Evolutionary conservation across 129 eudicot species (phyloP), one percentile per base, ranked within the genome.

Genomic region (Dittrichia graveolens): DNA sequence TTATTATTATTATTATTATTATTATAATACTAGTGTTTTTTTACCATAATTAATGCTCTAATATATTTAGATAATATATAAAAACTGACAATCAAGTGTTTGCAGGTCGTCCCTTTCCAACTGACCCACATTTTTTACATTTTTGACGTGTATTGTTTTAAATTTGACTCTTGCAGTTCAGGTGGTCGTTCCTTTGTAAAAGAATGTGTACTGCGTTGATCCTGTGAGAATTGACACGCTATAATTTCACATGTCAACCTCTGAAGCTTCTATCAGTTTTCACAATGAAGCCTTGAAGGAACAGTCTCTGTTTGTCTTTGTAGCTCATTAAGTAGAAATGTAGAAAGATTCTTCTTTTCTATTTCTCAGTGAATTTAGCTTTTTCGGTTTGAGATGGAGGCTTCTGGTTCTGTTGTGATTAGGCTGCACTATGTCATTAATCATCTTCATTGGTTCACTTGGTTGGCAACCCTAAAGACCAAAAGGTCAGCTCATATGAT

Each of bases 101-200:
- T 24, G 31, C 31, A 2, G 31, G 31, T 24, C 2, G 31, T 24
- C 31, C 31, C 31, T 24, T 24, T 24, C 31, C 31, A 24, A 24
- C 31, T 2, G 31, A 24, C 31, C 31, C 31, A 24, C 31, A 24
- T 24, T 24, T 50, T 76, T 50, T 49, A 31, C 34, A 31, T 18
- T 8, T 62, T 38, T 60, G 40, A 47, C 61, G 50, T 4, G 24
- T 5, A 6, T 58, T 56, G 47, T 15, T 8, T 63, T 73, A 73
- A 59, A 7, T n/a, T 38, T 65, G 74, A 10, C 19, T 60, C 55
- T 38, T 71, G 82, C 95, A 90, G 97, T 57, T 85, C 95, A 2
- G 95, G 95, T 49, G 97, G 95, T 1, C 91, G 91, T n/a, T 79
- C 91, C 7, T 85, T 91, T 53, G 97, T 91, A 56, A 91, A 91